Percentiles rank a stretch among this genome's conserved stretches.
Evolutionary conservation across 306 rosid species (phyloP).

Genomic region (Benincasa hispida): DNA sequence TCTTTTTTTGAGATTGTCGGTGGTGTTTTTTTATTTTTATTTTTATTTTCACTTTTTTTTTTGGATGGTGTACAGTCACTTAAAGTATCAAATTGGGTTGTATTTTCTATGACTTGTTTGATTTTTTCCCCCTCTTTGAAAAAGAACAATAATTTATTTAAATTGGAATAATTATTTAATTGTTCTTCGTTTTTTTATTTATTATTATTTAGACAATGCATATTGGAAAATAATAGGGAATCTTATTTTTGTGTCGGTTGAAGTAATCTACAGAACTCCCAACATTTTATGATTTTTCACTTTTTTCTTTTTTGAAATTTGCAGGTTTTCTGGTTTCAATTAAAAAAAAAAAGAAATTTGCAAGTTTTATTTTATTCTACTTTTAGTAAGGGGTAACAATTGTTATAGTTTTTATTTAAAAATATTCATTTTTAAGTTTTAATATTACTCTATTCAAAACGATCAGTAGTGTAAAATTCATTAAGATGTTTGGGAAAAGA

Average conservation of each 20-base stretch:
- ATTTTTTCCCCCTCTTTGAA: background rate
- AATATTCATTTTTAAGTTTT: too few species aligned
- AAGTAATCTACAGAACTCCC: background rate
- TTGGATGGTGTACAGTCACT: slow-evolving; percentile 7
- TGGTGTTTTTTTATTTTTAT: background rate
- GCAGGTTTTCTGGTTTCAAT: too few species aligned
- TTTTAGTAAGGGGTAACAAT: too few species aligned
- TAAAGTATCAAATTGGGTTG: background rate
- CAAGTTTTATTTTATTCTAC: too few species aligned
- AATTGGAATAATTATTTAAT: background rate
- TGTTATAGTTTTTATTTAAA: too few species aligned
- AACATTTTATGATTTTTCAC: background rate
- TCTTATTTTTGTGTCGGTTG: background rate
- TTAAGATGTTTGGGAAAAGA: too few species aligned
- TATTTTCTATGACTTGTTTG: background rate
- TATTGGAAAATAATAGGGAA: background rate
- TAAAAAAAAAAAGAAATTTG: too few species aligned
- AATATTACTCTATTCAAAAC: too few species aligned
- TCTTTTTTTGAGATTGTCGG: background rate
- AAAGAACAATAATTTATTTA: slow-evolving; percentile 1
- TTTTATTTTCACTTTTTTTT: background rate
- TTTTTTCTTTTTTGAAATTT: too few species aligned
- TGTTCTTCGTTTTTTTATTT: background rate
- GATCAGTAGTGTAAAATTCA: too few species aligned
- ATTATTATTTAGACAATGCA: background rate